Base-by-base conservation (phyloP, 2,329 filamentous ascomycete genomes). In the Chrysoporthe cubensis region DNA sequence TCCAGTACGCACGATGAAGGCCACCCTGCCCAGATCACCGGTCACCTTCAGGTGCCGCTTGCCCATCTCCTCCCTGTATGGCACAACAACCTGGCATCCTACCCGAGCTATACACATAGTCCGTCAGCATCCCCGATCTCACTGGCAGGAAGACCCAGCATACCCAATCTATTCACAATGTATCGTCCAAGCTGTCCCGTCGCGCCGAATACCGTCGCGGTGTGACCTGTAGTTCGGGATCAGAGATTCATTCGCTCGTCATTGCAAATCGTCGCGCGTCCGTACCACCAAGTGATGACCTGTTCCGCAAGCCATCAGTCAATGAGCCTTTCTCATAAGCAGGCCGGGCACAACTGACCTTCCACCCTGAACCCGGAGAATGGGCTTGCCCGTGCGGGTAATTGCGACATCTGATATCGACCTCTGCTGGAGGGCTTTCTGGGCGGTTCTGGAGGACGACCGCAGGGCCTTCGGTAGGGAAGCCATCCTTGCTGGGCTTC, bases 31-130 rank as follows among this genome's bases (percentile, higher is more conserved):
- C 70, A 99, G 85, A 81, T 99, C 96, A 81, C 96, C 96, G n/a
- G 93, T 87, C 68, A 97, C 90, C 83, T 98, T 98, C 77, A 99
- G 85, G 83, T 98, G 95, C 74, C 96, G 91, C 87, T 98, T 98
- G 74, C 91, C 85, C 94, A 97, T 98, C 82, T 98, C 96, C 84
- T 99, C 96, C 58, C 96, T 91, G 85, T 89, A 99, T 62, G 96
- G 96, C 69, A 98, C 81, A 69, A 99, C 89, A 52, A 99, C 96
- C 50, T 91, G 97, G 81, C 93, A 97, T 90, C 96, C 96, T 82
- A 94, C 89, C 71, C 92, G 90, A 74, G 96, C 95, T 97, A 76
- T 76, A 71, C 66, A 64, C 67, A 44, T 46, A 76, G 71, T 69
- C 64, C 58, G 72, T 76, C 65, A 76, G 73, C 71, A 66, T 62